A percentile compares a stretch with the other conserved stretches of the same genome.
These are phyloP conservation scores for Sarcomyxa edulis DNA, from an alignment of 768 basidiomycete species.

Conservation along the genomic window DNA sequence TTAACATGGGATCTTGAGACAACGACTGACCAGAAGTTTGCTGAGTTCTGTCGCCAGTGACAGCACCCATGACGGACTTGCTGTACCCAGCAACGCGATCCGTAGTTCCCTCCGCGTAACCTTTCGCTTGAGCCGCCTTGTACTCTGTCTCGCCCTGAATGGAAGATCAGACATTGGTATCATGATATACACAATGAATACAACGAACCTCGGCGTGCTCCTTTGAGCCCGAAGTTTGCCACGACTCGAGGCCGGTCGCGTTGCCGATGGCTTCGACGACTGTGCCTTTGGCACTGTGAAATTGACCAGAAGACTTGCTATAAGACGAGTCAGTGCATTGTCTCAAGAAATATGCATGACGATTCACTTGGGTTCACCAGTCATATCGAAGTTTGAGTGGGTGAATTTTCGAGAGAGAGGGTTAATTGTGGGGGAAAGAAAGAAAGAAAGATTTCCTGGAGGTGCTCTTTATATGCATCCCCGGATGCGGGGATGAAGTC, in stretches of 20 bases:
- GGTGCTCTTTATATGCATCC: too few species aligned
- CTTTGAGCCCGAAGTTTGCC: slow-evolving; percentile 34
- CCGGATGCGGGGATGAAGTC: too few species aligned
- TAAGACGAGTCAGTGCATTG: too few species aligned
- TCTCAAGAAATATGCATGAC: too few species aligned
- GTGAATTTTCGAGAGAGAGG: too few species aligned
- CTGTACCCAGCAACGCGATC: slow-evolving; percentile 44
- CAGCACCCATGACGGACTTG: slow-evolving; percentile 45
- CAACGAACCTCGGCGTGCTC: slow-evolving; percentile 38
- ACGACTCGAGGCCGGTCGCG: slow-evolving; percentile 30
- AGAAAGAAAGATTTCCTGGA: too few species aligned
- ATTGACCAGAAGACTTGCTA: slow-evolving; percentile 33
- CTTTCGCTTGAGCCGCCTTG: slow-evolving; percentile 40
- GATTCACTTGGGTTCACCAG: too few species aligned
- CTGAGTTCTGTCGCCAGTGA: slow-evolving; percentile 46
- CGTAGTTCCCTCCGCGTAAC: slow-evolving; percentile 38
- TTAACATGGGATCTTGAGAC: not conserved
- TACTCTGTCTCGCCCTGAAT: slow-evolving; percentile 41
- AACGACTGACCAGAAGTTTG: slow-evolving; percentile 37
- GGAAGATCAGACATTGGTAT: too few species aligned
- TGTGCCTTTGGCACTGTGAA: slow-evolving; percentile 31
- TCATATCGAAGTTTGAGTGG: too few species aligned
- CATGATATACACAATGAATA: too few species aligned
- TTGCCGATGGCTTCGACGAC: slow-evolving; percentile 33
- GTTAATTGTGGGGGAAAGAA: too few species aligned